Base-by-base conservation (phyloP, 768 basidiomycete species). In the Naganishia friedmannii region DNA sequence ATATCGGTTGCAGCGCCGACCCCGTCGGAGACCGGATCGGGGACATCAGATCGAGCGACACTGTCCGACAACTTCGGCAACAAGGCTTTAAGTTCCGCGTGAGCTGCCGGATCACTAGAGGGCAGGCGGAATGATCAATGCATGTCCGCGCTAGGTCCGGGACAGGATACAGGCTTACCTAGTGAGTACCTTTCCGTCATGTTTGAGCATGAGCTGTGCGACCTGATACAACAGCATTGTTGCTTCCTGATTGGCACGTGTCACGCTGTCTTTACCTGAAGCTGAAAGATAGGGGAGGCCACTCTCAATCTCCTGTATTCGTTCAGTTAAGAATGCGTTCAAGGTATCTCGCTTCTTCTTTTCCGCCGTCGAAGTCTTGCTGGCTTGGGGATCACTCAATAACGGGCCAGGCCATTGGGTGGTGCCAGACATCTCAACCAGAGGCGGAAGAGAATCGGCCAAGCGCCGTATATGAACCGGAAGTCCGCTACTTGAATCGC, bases 301-400 rank as follows among this genome's bases (percentile, higher is more conserved):
- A 66, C 87, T 87, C 31, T 87, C 85, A 26, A 94, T 86, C 77
- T 97, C 94, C 67, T 86, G 87, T 2, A 86, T 85, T 69, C 91
- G 85, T 54, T 87, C 88, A 34, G 87, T 85, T 13, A 99, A 84
- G 78, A 95, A 98, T 68, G 87, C 86, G 51, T 88, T 73, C 1
- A 95, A 87, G n/a, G 82, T 84, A 10, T 87, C 83, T 76, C 94
- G 93, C 84, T 94, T 97, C 31, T 87, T 86, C 83, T 96, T 97
- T 9, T 78, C 80, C 32, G 86, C 85, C 3, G 80, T 80, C 37
- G 74, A 74, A 8, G 87, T 83, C 67, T 90, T 88, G 31, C 92
- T 90, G 4, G 86, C 82, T 0, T 89, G 87, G 2, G 77, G 73
- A 77, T 95, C 94, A 34, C 87, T 85, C 73, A 92, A 87, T 72